Evolutionary conservation across 352 stramenopile species (phyloP).

Genomic region (Globisporangium splendens): DNA sequence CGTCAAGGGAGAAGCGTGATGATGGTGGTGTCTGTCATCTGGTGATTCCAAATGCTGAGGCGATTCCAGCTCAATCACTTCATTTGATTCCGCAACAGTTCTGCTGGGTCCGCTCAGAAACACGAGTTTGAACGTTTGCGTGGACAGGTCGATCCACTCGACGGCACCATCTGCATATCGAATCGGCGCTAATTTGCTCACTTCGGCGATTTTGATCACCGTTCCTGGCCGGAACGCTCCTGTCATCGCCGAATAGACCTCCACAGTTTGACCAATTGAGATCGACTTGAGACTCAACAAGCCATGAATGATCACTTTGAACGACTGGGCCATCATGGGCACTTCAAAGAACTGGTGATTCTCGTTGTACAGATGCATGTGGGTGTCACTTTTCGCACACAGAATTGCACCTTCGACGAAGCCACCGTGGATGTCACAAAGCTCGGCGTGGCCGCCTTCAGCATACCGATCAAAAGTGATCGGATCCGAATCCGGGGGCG

Average conservation of each 20-base stretch:
- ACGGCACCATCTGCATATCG: constrained; percentile 18
- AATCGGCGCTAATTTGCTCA: constrained; percentile 42
- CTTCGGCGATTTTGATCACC: constrained; percentile 35
- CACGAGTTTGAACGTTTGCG: constrained; percentile 57
- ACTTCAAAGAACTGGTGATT: constrained; percentile 49
- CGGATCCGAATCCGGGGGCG: neutral
- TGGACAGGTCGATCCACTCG: constrained; percentile 53
- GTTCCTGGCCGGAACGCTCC: constrained; percentile 31
- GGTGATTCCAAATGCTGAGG: too few relatives aligned
- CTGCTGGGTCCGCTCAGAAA: constrained; percentile 18
- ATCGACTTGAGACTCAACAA: constrained; percentile 38
- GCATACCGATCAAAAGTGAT: constrained; percentile 47
- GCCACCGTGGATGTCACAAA: constrained; percentile 25
- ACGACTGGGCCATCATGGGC: constrained; percentile 22
- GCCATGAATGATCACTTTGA: constrained; percentile 59
- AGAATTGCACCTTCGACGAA: constrained; percentile 54
- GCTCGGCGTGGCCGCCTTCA: constrained; percentile 45
- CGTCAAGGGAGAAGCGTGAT: constrained; percentile 8
- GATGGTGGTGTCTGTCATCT: neutral
- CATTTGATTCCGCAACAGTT: too few relatives aligned
- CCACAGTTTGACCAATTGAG: constrained; percentile 38
- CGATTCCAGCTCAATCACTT: too few relatives aligned
- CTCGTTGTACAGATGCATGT: constrained; percentile 59
- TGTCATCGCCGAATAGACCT: constrained; percentile 55
- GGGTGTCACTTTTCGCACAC: constrained; percentile 30